These are phyloP conservation scores for Rosa persica DNA, from an alignment of 306 rosid species.

Conservation along the genomic window DNA sequence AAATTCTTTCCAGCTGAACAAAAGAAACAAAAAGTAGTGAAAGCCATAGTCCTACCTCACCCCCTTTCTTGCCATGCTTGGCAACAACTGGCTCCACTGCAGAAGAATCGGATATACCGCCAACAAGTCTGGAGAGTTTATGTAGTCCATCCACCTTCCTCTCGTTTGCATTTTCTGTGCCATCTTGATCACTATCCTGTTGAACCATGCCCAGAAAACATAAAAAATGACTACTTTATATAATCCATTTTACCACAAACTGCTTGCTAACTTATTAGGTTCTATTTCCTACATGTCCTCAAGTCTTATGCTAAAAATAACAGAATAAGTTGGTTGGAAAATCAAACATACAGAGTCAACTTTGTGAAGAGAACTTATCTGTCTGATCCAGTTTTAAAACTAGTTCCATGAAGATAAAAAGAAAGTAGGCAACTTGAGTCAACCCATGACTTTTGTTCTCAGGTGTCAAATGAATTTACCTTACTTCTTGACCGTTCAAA, in stretches of 20 bases:
- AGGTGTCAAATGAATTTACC: slow-evolving; percentile 45
- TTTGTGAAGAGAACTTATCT: not conserved
- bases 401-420: not conserved
- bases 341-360: not conserved
- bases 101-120: too few species aligned
- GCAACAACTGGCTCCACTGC: slow-evolving; percentile 2
- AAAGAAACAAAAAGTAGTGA: not conserved
- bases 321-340: not conserved
- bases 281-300: not conserved
- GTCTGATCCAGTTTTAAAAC: not conserved
- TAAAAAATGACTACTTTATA: not conserved
- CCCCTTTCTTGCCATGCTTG: slow-evolving; percentile 48
- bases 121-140: too few species aligned
- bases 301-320: not conserved
- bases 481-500: slow-evolving; percentile 56
- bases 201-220: slow-evolving; percentile 22
- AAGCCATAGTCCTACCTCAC: slow-evolving; percentile 48
- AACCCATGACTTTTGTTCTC: slow-evolving; percentile 18
- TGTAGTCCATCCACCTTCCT: slow-evolving; percentile 11
- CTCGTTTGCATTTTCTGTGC: slow-evolving; percentile 49
- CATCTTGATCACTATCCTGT: slow-evolving; percentile 50
- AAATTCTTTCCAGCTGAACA: not conserved
- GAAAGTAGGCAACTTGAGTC: not conserved
- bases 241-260: not conserved
- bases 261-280: slow-evolving; percentile 4